These are phyloP conservation scores for Podospora conica DNA, from an alignment of 495 filamentous ascomycete species.

Conservation along the genomic window DNA sequence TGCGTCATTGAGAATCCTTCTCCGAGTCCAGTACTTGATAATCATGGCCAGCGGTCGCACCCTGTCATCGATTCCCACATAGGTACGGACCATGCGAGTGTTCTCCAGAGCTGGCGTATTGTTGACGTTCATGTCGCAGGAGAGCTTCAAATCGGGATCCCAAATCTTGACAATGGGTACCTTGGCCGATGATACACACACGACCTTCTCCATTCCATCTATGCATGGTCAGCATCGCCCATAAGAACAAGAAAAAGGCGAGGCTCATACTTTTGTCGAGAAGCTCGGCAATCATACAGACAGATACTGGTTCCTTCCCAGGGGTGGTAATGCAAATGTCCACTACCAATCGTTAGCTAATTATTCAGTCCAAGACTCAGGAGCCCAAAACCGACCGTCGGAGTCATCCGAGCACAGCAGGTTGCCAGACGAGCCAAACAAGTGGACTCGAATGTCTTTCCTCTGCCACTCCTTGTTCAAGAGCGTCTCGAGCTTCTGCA, in stretches of 20 bases:
- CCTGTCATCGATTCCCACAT: conserved; percentile 87
- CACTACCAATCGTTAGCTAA: conserved; percentile 51
- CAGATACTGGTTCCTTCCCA: conserved; percentile 72
- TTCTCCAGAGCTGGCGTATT: conserved; percentile 92
- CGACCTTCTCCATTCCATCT: conserved; percentile 96
- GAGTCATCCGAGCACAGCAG: conserved; percentile 92
- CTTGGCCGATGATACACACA: conserved; percentile 88
- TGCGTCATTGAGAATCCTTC: conserved; percentile 88
- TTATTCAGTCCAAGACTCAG: background rate
- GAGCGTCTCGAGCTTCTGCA: conserved; percentile 77
- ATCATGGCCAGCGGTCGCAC: conserved; percentile 92
- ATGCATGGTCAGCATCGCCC: conserved; percentile 21
- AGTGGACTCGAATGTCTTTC: conserved; percentile 78
- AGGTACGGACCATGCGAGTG: conserved; percentile 96
- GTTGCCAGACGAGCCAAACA: conserved; percentile 97
- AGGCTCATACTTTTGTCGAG: conserved; percentile 71
- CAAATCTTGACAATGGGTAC: conserved; percentile 98
- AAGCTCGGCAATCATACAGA: conserved; percentile 80
- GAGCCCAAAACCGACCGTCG: conserved; percentile 75
- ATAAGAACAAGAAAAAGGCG: background rate
- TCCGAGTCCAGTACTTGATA: conserved; percentile 93
- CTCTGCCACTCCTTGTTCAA: conserved; percentile 90
- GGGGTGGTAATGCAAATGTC: conserved; percentile 95
- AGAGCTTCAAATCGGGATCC: conserved; percentile 85
- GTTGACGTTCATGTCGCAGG: conserved; percentile 99